Conservation (phyloP, 2,329 filamentous ascomycete species). For the Trichophyton schoenleinii region DNA sequence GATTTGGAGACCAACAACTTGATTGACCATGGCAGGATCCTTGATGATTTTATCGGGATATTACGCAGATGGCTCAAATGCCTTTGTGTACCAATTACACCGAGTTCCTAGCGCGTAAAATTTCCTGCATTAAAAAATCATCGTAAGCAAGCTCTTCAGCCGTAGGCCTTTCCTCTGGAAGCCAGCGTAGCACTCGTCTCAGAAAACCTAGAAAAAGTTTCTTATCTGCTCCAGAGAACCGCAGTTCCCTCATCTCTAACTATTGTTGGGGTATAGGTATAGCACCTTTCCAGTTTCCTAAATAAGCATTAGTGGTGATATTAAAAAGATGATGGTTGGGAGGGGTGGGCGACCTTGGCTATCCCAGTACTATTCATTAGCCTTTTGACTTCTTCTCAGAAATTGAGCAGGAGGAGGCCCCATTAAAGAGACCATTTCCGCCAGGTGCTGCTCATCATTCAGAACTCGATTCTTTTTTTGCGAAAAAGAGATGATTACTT, state of each 20-base stretch:
- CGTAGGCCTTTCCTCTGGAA: constrained; percentile 15
- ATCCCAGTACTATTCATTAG: constrained; percentile 19
- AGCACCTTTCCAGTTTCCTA: constrained; percentile 3
- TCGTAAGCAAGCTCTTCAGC: constrained; percentile 12
- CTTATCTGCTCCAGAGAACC: constrained; percentile 19
- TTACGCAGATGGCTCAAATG: too few relatives aligned
- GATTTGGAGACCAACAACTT: too few relatives aligned
- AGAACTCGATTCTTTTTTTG: neutral
- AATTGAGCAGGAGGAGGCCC: constrained; percentile 13
- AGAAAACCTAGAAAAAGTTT: constrained; percentile 12
- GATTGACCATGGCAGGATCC: too few relatives aligned
- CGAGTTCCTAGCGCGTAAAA: neutral
- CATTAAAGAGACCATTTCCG: constrained; percentile 17
- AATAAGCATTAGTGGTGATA: neutral
- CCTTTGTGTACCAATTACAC: neutral
- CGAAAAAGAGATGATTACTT: neutral
- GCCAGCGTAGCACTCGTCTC: constrained; percentile 14
- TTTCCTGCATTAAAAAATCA: constrained; percentile 9
- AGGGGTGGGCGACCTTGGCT: constrained; percentile 12
- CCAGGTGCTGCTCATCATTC: constrained; percentile 14
- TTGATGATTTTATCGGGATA: neutral
- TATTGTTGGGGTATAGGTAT: constrained; percentile 11
- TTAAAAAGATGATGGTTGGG: neutral
- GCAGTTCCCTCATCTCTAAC: neutral
- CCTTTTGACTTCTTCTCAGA: constrained; percentile 12